Base-by-base conservation (phyloP, 305 asterid genomes). In the Fraxinus angustifolia region DNA sequence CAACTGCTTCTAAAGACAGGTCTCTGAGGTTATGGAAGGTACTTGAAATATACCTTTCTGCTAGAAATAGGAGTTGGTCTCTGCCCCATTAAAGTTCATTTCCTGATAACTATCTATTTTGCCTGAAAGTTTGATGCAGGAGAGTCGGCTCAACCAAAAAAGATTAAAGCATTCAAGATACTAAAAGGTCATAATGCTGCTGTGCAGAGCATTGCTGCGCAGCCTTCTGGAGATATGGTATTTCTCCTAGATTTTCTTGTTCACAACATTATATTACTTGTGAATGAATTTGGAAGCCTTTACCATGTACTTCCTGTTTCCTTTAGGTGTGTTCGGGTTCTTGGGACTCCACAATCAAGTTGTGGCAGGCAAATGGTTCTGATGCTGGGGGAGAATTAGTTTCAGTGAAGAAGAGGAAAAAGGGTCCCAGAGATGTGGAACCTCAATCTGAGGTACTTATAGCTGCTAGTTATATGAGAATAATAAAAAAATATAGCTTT, bases 261-360 rank as follows among this genome's bases (percentile, higher is more conserved):
- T 76, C 70, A 42, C 1, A 7, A 26, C 58, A 81, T 70, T 70
- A 38, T 76, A 56, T 68, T 77, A 31, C 82, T 73, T 81, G 56
- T 70, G 31, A 10, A 28, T 35, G 73, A 62, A 58, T 53, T 35
- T 31, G n/a, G 31, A 26, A 42, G 62, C 58, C 38, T 80, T 84
- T 81, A 85, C 81, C 56, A 58, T 45, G 48, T 75, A 77, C 23
- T 70, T 70, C 48, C 48, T 86, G 33, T 84, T 75, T 83, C 42
- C 84, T 84, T 80, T 82, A 96, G 99, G 91, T 94, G 74, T 93
- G 97, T 84, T 92, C 99, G 17, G 99, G 99, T 81, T 94, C 99
- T 42, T 96, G 99, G 99, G 99, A 96, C 83, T 84, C 89, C 84
- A 85, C 91, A 84, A 84, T 96, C 79, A 91, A 86, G 81, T 83